A percentile compares a stretch with the other conserved stretches of the same genome.
These are phyloP conservation scores for Pinus tabuliformis DNA, from an alignment of 75 land plant genomes.

Conservation along the genomic window DNA sequence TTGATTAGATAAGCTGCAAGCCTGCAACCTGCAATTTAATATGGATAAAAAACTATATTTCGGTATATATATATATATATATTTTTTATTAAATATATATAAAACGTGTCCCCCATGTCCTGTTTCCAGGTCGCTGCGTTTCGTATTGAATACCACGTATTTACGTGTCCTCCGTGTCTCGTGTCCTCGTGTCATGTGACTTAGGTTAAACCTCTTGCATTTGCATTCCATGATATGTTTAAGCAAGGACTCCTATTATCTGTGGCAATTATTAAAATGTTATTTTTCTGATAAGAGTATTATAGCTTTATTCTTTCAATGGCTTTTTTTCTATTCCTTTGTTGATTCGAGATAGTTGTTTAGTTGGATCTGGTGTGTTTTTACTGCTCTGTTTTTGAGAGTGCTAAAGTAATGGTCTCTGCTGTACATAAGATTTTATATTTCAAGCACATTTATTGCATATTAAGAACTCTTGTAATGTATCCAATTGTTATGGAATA, in stretches of 20 bases:
- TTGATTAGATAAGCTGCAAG: no score
- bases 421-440: slow-evolving; percentile 88
- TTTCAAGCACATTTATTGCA: slow-evolving; percentile 48
- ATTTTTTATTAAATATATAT: no score
- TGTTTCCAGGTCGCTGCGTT: no score
- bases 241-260: slow-evolving; percentile 84
- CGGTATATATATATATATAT: no score
- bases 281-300: slow-evolving; percentile 6
- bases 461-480: neutral
- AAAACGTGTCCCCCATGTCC: no score
- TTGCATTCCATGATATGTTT: slow-evolving; percentile 65
- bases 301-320: neutral
- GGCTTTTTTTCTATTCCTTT: neutral
- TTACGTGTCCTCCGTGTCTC: no score
- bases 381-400: slow-evolving; percentile 20
- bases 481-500: no score
- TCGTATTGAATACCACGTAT: no score
- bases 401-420: slow-evolving; percentile 95
- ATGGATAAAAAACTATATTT: no score
- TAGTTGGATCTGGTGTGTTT: neutral
- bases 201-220: slow-evolving; percentile 17
- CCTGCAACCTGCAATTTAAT: no score
- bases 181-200: no score
- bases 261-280: slow-evolving; percentile 52
- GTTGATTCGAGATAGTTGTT: neutral